These are phyloP conservation scores for Candida michaelii DNA, from an alignment of 805 yeast species.

Conservation along the genomic window DNA sequence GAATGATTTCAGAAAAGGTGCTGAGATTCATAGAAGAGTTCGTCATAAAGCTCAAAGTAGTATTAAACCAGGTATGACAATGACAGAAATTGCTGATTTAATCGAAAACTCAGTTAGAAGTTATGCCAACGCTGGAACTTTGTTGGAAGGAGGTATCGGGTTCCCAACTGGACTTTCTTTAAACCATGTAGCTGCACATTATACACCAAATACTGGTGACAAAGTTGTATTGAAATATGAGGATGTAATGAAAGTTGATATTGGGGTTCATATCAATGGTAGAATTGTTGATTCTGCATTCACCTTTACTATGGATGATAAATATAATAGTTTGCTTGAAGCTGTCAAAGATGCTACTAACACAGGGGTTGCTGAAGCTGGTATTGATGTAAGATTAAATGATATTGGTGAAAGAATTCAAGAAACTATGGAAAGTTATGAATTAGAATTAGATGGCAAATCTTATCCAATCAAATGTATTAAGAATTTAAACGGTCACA, in stretches of 20 bases:
- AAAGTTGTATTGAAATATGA: constrained; percentile 75
- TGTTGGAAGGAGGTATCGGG: constrained; percentile 80
- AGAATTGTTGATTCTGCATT: constrained; percentile 93
- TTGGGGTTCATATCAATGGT: constrained; percentile 96
- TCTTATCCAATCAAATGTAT: constrained; percentile 83
- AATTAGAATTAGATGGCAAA: constrained; percentile 86
- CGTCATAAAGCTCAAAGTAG: constrained; percentile 72
- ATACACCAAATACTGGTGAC: constrained; percentile 96
- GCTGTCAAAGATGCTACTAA: constrained; percentile 94
- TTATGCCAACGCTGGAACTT: constrained; percentile 65
- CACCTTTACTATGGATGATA: constrained; percentile 83
- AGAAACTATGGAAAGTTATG: constrained; percentile 96
- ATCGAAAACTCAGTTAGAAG: constrained; percentile 84
- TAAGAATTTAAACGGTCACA: constrained; percentile 92
- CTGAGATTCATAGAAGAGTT: constrained; percentile 92
- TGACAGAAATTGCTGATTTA: constrained; percentile 84
- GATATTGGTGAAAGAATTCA: constrained; percentile 96
- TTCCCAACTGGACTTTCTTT: constrained; percentile 97
- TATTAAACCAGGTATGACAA: constrained; percentile 88
- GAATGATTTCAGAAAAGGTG: constrained; percentile 92
- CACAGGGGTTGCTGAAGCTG: constrained; percentile 89
- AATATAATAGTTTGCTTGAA: constrained; percentile 72
- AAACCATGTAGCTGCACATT: constrained; percentile 96
- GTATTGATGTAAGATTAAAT: constrained; percentile 91
- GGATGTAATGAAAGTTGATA: constrained; percentile 95